Percentiles rank a stretch among this genome's conserved stretches.
Conservation (phyloP, 345 rosid species). For the Ceriops zippeliana region DNA sequence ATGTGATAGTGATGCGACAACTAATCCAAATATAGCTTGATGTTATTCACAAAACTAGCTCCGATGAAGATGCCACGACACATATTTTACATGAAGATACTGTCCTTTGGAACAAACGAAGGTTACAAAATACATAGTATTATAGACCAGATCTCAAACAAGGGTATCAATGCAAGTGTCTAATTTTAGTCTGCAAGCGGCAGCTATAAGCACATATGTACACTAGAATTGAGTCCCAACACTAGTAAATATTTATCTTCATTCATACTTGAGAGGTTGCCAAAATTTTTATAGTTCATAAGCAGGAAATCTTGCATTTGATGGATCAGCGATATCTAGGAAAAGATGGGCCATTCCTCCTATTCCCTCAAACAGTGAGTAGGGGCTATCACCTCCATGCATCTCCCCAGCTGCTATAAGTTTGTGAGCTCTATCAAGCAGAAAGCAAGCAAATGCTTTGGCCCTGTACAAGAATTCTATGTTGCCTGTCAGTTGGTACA, state of each 20-base stretch:
- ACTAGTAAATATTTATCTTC: too few species aligned
- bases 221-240: too few species aligned
- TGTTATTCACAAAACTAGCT: neutral
- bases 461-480: conserved; percentile 22
- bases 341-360: conserved; percentile 28
- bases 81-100: neutral
- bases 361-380: conserved; percentile 27
- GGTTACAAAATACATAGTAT: neutral
- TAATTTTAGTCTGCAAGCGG: too few species aligned
- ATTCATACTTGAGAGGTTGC: too few species aligned
- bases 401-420: conserved; percentile 26
- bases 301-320: conserved; percentile 24
- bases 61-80: too few species aligned
- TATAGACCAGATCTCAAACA: neutral
- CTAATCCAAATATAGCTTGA: neutral
- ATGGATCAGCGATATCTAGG: conserved; percentile 23
- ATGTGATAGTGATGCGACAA: neutral
- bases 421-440: conserved; percentile 27
- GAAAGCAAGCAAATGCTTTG: conserved; percentile 28
- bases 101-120: neutral
- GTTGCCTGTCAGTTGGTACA: conserved; percentile 26
- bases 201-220: too few species aligned
- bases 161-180: too few species aligned
- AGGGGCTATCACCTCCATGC: conserved; percentile 32
- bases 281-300: conserved; percentile 19